These are phyloP conservation scores for Vicia villosa DNA, from an alignment of 306 rosid species.

Conservation along the genomic window DNA sequence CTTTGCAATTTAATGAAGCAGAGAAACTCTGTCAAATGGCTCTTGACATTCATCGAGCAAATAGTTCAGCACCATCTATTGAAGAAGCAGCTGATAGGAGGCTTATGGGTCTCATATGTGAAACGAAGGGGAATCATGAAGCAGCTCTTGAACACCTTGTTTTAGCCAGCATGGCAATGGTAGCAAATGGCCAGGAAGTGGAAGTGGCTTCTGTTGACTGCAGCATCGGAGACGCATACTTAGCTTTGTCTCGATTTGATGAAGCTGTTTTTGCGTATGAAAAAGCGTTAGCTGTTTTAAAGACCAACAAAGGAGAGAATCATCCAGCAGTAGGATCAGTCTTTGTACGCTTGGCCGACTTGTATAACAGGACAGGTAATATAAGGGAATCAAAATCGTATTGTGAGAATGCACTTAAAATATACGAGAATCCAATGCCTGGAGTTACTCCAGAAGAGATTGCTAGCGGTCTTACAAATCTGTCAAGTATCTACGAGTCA, in stretches of 20 bases:
- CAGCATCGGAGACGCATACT: conserved; percentile 91
- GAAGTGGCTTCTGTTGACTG: conserved; percentile 94
- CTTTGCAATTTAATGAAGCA: conserved; percentile 84
- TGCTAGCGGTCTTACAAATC: conserved; percentile 84
- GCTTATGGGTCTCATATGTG: conserved; percentile 97
- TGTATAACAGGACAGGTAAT: conserved; percentile 81
- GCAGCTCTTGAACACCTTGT: conserved; percentile 96
- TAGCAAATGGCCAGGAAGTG: conserved; percentile 77
- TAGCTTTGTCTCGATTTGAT: conserved; percentile 79
- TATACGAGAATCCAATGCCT: conserved; percentile 76
- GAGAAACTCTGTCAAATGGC: conserved; percentile 87
- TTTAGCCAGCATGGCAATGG: conserved; percentile 94
- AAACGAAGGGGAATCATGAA: conserved; percentile 88
- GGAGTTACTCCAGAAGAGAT: conserved; percentile 85
- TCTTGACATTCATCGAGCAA: conserved; percentile 77
- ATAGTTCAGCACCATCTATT: conserved; percentile 66
- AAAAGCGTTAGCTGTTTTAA: conserved; percentile 82
- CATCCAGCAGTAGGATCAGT: conserved; percentile 87
- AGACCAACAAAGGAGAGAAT: conserved; percentile 86
- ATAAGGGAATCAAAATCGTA: conserved; percentile 78
- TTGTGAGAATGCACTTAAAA: conserved; percentile 87
- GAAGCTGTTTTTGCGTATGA: conserved; percentile 86
- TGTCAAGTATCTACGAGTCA: conserved; percentile 83
- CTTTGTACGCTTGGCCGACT: conserved; percentile 80
- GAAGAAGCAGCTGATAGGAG: conserved; percentile 98